Percentiles rank a stretch among this genome's conserved stretches.
These are phyloP conservation scores for Raddia guianensis DNA, from an alignment of 176 grass and related monocot genomes.

Conservation along the genomic window DNA sequence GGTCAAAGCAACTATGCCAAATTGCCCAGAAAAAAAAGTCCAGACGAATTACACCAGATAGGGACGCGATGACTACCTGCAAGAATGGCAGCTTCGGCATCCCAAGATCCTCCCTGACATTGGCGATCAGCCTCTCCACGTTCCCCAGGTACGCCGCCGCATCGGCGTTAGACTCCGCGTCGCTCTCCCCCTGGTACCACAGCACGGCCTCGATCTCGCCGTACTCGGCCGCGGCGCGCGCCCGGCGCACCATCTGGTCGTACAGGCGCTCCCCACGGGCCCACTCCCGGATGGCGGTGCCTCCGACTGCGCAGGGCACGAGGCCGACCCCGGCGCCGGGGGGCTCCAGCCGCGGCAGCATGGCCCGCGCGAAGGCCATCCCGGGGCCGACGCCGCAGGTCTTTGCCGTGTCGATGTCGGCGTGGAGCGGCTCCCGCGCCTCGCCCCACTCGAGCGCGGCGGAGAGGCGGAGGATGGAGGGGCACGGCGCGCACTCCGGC, in stretches of 20 bases:
- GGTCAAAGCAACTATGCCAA: neutral
- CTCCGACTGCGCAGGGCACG: conserved; percentile 82
- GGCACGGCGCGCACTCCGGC: conserved; percentile 51
- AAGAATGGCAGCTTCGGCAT: conserved; percentile 75
- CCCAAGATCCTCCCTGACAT: conserved; percentile 71
- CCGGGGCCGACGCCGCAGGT: conserved; percentile 77
- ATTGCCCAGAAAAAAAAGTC: neutral
- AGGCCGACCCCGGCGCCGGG: conserved; percentile 45
- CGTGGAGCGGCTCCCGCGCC: conserved; percentile 71
- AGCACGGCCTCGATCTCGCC: conserved; percentile 77
- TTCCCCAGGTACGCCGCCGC: conserved; percentile 55
- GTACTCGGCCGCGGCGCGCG: conserved; percentile 46
- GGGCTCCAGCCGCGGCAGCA: conserved; percentile 41
- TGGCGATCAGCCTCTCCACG: conserved; percentile 60
- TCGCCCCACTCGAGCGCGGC: conserved; percentile 58
- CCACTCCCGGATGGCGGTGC: conserved; percentile 84
- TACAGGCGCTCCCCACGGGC: conserved; percentile 64
- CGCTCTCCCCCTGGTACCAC: conserved; percentile 98
- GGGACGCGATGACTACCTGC: conserved; percentile 52
- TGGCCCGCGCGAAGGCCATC: conserved; percentile 70
- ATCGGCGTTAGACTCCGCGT: conserved; percentile 46
- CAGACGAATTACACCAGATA: neutral
- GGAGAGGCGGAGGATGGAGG: conserved; percentile 65
- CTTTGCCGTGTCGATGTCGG: conserved; percentile 75
- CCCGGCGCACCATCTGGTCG: conserved; percentile 67